Conservation (phyloP, 2,329 filamentous ascomycete species). For the Monilinia laxa region DNA sequence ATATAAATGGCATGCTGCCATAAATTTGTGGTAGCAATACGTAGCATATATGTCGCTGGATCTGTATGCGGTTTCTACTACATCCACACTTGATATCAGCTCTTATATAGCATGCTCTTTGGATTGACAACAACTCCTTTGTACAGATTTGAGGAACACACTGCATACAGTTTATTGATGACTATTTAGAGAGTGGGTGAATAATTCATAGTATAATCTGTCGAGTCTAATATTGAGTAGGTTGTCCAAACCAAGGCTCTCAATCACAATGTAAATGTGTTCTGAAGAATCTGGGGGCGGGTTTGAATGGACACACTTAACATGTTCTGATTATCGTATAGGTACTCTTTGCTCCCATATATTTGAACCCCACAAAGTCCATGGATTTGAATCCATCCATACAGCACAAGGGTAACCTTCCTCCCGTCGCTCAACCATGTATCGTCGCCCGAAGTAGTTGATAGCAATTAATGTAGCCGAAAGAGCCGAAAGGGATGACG, state of each 20-base stretch:
- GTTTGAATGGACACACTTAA: neutral
- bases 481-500: constrained; percentile 1
- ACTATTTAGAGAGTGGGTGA: neutral
- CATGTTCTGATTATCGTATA: too few relatives aligned
- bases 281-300: neutral
- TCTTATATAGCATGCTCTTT: neutral
- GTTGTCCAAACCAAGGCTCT: neutral
- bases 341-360: neutral
- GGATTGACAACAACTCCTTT: neutral
- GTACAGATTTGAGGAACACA: neutral
- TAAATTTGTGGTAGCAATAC: neutral
- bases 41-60: neutral
- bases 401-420: neutral
- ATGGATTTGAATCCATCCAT: neutral
- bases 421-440: neutral
- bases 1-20: neutral
- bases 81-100: neutral
- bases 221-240: neutral
- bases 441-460: neutral
- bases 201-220: neutral
- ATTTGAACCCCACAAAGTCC: constrained; percentile 8
- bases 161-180: neutral
- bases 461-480: constrained; percentile 11
- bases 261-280: too few relatives aligned
- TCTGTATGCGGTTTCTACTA: neutral